Percentiles rank a stretch among this genome's conserved stretches.
These are phyloP conservation scores for Eutypella sp. DNA, from an alignment of 2,329 filamentous ascomycete species.

Conservation along the genomic window DNA sequence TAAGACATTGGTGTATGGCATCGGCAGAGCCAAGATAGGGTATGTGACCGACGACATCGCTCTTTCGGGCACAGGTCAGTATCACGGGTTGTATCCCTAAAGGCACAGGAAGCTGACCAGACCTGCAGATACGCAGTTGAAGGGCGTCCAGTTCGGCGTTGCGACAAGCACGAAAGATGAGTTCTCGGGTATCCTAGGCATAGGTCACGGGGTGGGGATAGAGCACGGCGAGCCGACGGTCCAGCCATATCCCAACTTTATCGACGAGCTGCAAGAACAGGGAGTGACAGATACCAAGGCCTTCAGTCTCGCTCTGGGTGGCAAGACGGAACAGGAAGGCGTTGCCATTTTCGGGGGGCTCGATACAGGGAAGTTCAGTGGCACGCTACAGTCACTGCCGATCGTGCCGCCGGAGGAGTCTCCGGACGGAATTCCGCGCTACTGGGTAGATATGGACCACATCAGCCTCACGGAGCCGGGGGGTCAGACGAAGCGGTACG, in stretches of 20 bases:
- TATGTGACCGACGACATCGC: constrained; percentile 44
- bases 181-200: constrained; percentile 62
- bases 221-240: too few species aligned
- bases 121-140: constrained; percentile 32
- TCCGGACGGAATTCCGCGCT: constrained; percentile 48
- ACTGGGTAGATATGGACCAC: constrained; percentile 46
- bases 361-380: constrained; percentile 59
- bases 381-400: constrained; percentile 54
- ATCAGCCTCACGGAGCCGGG: constrained; percentile 37
- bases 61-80: constrained; percentile 33
- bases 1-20: constrained; percentile 45
- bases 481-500: constrained; percentile 29
- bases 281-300: constrained; percentile 55
- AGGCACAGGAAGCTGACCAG: neutral
- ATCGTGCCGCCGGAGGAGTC: constrained; percentile 52
- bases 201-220: constrained; percentile 57
- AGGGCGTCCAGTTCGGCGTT: constrained; percentile 60
- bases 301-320: constrained; percentile 62
- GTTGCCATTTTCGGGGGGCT: constrained; percentile 64
- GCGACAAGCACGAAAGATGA: constrained; percentile 46
- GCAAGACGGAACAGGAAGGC: constrained; percentile 55
- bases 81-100: neutral
- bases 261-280: constrained; percentile 45
- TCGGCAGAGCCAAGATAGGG: constrained; percentile 45
- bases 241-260: constrained; percentile 48